Base-by-base conservation (phyloP, 2,329 filamentous ascomycete species). In the Fusarium paranaense region DNA sequence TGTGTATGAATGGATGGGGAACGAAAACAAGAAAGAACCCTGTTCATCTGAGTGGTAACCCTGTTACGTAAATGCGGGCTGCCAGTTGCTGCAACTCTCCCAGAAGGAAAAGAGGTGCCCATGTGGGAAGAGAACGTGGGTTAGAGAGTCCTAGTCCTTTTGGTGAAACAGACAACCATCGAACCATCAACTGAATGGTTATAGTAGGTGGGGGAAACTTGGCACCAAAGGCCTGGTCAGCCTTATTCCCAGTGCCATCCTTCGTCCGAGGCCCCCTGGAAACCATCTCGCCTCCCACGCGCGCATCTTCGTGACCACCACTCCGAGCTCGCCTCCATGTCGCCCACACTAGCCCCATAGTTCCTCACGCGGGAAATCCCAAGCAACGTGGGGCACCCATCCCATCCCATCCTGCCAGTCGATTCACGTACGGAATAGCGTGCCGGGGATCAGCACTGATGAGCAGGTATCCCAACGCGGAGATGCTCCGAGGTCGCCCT, bases 401-500 rank as follows among this genome's bases (percentile, higher is more conserved):
- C 20, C 14, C 42, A 42, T 66, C 50, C 57, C 35, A n/a, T 66
- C 50, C 57, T 62, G 42, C 62, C 11, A 30, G 18, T 69, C 38
- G 30, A 40, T 62, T 62, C 71, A 66, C 18, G 38, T 50, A 7
- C 58, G 61, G 64, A 54, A 66, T 66, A 74, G 61, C 35, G 71
- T 72, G 68, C 71, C 58, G 58, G 62, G 30, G 61, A 74, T 74
- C 71, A 73, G 58, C 68, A 69, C 20, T 57, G 40, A 60, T 42
- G 30, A 38, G 27, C 62, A 47, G 50, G 62, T 56, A 20, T 37
- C 59, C 42, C 33, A 66, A 63, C 16, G 42, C 62, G 61, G 71
- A 66, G 71, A 69, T 52, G 58, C 71, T 71, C 71, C 71, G 71
- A 73, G 67, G 42, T 69, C 68, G 71, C 71, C 71, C 62, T 47